A percentile compares a stretch with the other conserved stretches of the same genome.
Conservation (phyloP, 805 yeast genomes). For the Sungouiella blattae region DNA sequence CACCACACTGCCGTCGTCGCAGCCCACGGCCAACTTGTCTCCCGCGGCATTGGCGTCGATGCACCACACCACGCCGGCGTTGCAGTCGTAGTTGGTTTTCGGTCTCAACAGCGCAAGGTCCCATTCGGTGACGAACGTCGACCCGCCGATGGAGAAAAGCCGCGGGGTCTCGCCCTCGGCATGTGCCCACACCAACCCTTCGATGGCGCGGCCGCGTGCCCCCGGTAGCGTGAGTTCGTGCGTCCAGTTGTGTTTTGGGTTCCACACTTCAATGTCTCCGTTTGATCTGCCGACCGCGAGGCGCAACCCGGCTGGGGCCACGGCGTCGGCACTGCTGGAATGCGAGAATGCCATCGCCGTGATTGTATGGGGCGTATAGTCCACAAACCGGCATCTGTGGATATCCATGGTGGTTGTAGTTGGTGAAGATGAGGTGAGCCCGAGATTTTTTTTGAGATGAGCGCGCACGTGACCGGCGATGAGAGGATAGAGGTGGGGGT, state of each 20-base stretch:
- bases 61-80: constrained; percentile 94
- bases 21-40: constrained; percentile 76
- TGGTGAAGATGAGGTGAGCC: neutral
- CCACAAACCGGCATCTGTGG: constrained; percentile 90
- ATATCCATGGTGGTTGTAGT: constrained; percentile 57
- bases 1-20: constrained; percentile 92
- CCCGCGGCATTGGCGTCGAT: constrained; percentile 62
- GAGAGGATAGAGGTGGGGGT: constrained; percentile 3
- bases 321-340: constrained; percentile 15
- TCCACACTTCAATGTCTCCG: constrained; percentile 96
- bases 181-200: constrained; percentile 80
- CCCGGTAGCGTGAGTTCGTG: constrained; percentile 74
- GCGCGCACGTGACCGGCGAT: constrained; percentile 8
- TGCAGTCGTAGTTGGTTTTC: constrained; percentile 74
- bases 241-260: constrained; percentile 77
- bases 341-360: constrained; percentile 80
- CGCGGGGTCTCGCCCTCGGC: constrained; percentile 51
- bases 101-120: constrained; percentile 73
- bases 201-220: constrained; percentile 79
- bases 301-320: constrained; percentile 55
- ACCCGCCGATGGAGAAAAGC: constrained; percentile 90
- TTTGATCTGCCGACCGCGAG: constrained; percentile 90
- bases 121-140: constrained; percentile 92
- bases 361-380: constrained; percentile 78
- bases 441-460: constrained; percentile 12